These are phyloP conservation scores for Malus hybrid DNA, from an alignment of 331 rosid species.

Conservation along the genomic window DNA sequence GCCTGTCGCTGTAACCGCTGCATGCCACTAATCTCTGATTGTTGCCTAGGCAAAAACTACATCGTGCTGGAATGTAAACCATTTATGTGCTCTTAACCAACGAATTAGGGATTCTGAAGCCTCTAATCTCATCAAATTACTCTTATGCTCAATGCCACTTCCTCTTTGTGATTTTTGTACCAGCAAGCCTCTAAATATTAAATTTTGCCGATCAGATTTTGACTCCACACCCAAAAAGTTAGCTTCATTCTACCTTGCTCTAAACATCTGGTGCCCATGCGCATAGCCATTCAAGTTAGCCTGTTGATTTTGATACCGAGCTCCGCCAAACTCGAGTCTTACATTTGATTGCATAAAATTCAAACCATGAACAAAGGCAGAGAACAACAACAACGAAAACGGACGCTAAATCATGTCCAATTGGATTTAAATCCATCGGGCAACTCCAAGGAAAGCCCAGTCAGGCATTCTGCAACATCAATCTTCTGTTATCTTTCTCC, in stretches of 20 bases:
- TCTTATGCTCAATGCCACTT: slow-evolving; percentile 63
- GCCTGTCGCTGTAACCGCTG: slow-evolving; percentile 80
- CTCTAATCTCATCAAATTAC: slow-evolving; percentile 54
- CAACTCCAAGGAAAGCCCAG: too few relatives aligned
- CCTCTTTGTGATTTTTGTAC: slow-evolving; percentile 58
- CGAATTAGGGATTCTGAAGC: slow-evolving; percentile 75
- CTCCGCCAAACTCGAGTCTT: slow-evolving; percentile 71
- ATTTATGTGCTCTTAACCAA: slow-evolving; percentile 76
- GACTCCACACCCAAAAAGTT: slow-evolving; percentile 73
- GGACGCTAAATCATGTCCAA: too few relatives aligned
- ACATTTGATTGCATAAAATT: slow-evolving; percentile 61
- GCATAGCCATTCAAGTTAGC: slow-evolving; percentile 68
- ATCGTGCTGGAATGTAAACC: slow-evolving; percentile 57
- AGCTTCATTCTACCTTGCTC: slow-evolving; percentile 78
- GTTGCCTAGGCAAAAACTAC: slow-evolving; percentile 82
- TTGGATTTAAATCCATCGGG: too few relatives aligned
- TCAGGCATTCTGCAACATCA: too few relatives aligned
- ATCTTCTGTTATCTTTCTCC: too few relatives aligned
- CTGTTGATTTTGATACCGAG: slow-evolving; percentile 58
- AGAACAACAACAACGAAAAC: too few relatives aligned
- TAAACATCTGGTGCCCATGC: slow-evolving; percentile 73
- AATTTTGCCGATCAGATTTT: slow-evolving; percentile 62
- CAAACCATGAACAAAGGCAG: slow-evolving; percentile 42
- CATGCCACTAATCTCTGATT: slow-evolving; percentile 62
- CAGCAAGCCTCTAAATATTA: slow-evolving; percentile 57